phyloP scores from a whole-genome alignment of 257 asterid genomes.

The Craterostigma plantagineum region DNA sequence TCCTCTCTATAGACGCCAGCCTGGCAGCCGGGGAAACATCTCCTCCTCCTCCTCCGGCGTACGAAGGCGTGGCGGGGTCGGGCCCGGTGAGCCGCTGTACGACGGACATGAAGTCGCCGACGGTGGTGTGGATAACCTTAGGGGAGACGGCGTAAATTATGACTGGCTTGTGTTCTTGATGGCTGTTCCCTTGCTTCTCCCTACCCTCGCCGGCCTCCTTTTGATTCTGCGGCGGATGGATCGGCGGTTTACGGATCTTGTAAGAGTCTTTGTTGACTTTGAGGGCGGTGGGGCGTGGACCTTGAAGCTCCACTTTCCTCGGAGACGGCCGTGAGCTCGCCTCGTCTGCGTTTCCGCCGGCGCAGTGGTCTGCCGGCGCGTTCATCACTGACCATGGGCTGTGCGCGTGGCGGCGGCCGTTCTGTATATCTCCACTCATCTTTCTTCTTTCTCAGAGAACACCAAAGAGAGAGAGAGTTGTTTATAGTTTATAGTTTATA shows the following conservation, averaged over 20 bases:
- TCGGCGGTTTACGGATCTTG: conserved; percentile 80
- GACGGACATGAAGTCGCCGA: conserved; percentile 56
- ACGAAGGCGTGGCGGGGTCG: conserved; percentile 10
- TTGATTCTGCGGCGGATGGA: conserved; percentile 24
- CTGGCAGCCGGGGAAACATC: conserved; percentile 77
- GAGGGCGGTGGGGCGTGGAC: conserved; percentile 82
- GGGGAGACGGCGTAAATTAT: conserved; percentile 84
- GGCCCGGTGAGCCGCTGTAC: conserved; percentile 83
- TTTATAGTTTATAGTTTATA: too few species aligned
- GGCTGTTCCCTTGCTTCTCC: too few species aligned
- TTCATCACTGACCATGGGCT: conserved; percentile 23
- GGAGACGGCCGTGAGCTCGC: conserved; percentile 36
- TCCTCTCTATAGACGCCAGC: conserved; percentile 49
- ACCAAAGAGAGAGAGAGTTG: neutral
- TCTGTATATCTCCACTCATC: conserved; percentile 3
- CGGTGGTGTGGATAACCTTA: conserved; percentile 71
- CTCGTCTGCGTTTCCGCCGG: conserved; percentile 14
- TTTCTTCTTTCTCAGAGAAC: conserved; percentile 6
- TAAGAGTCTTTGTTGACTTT: conserved; percentile 73
- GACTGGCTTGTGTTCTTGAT: conserved; percentile 41
- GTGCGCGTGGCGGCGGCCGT: conserved; percentile 5
- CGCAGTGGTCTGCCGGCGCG: conserved; percentile 28
- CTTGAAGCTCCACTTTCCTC: conserved; percentile 35
- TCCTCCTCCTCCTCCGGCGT: conserved; percentile 19
- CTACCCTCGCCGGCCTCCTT: too few species aligned